phyloP scores from a whole-genome alignment of 164 flowering plant species.

The Magnolia sinica region DNA sequence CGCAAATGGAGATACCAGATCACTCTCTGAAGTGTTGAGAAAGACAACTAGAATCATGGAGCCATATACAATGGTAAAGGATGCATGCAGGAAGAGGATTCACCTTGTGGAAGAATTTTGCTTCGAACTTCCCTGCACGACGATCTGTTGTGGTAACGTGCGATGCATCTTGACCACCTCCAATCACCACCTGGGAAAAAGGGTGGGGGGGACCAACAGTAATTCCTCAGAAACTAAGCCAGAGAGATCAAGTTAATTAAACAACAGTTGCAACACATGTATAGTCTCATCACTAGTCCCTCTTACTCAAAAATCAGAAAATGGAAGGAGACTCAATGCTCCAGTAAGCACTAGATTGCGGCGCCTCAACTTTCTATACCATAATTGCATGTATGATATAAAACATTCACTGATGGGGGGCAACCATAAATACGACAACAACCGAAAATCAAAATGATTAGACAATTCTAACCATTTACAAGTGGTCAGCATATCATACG shows the following conservation, averaged over 20 bases:
- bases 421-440: too few relatives aligned
- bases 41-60: background rate
- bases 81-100: slow-evolving; percentile 2
- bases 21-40: background rate
- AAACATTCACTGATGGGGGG: too few relatives aligned
- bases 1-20: background rate
- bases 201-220: too few relatives aligned
- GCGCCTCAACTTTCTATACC: too few relatives aligned
- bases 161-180: slow-evolving; percentile 97
- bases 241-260: background rate
- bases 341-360: background rate
- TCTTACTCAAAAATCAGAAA: background rate
- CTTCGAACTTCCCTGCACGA: slow-evolving; percentile 97
- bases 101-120: slow-evolving; percentile 90
- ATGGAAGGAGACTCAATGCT: background rate
- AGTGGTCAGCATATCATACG: too few relatives aligned
- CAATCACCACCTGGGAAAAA: slow-evolving; percentile 70
- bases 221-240: too few relatives aligned
- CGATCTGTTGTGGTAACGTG: slow-evolving; percentile 87
- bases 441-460: too few relatives aligned
- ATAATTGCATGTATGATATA: too few relatives aligned
- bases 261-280: background rate
- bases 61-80: background rate
- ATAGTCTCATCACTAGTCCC: background rate
- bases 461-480: too few relatives aligned